phyloP scores from a whole-genome alignment of 2,329 filamentous ascomycete species.

The Sphaerulina populicola region DNA sequence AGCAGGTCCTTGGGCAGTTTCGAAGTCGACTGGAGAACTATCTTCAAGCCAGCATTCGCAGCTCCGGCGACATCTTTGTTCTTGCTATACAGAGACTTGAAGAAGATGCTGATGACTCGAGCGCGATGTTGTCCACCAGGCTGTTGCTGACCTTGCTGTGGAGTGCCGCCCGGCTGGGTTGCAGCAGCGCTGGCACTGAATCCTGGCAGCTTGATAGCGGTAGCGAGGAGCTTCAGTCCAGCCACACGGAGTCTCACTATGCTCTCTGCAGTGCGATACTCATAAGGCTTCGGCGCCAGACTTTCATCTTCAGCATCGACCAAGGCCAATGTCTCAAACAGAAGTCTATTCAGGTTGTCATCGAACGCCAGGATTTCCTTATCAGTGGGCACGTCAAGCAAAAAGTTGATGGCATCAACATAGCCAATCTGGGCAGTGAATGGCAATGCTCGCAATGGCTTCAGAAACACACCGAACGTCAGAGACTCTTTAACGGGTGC shows the following conservation, averaged over 20 bases:
- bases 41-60: constrained; percentile 80
- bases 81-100: constrained; percentile 92
- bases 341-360: constrained; percentile 76
- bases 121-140: constrained; percentile 51
- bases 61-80: constrained; percentile 87
- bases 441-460: constrained; percentile 82
- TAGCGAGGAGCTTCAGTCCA: constrained; percentile 85
- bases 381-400: constrained; percentile 77
- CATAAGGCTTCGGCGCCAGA: constrained; percentile 80
- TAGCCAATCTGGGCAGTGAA: constrained; percentile 96
- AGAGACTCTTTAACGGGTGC: constrained; percentile 83
- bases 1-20: constrained; percentile 92
- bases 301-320: constrained; percentile 93
- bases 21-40: constrained; percentile 76
- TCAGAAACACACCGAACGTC: constrained; percentile 86
- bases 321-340: constrained; percentile 87
- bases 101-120: constrained; percentile 84
- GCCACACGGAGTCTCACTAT: constrained; percentile 88
- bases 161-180: constrained; percentile 7
- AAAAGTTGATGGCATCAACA: constrained; percentile 95
- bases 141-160: constrained; percentile 31
- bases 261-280: constrained; percentile 90
- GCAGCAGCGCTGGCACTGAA: constrained; percentile 58
- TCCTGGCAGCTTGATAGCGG: constrained; percentile 86
- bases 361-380: constrained; percentile 72